Evolutionary conservation across 305 asterid species (phyloP).

Genomic region (Fraxinus greggii): DNA sequence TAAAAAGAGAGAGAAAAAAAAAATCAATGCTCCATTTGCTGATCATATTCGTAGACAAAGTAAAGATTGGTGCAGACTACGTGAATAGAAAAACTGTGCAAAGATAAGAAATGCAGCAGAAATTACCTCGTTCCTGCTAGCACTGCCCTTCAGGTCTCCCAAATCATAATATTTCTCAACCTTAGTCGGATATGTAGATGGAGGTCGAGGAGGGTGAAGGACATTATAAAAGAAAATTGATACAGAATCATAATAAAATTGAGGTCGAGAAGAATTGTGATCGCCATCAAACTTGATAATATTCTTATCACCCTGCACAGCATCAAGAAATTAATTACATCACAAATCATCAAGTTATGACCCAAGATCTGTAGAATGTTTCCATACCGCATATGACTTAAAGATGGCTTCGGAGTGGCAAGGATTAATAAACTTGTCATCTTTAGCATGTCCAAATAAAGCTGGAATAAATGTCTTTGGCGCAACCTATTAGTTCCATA

Average conservation of each 20-base stretch:
- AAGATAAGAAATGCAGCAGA: conserved; percentile 11
- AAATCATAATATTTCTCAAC: conserved; percentile 77
- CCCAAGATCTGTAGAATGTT: conserved; percentile 22
- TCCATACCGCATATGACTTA: conserved; percentile 65
- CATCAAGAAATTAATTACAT: conserved; percentile 12
- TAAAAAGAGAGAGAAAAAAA: not conserved
- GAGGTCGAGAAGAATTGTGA: conserved; percentile 96
- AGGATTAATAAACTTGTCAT: conserved; percentile 82
- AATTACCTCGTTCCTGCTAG: conserved; percentile 78
- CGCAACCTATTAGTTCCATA: conserved; percentile 64
- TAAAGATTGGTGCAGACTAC: not conserved
- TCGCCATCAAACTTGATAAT: conserved; percentile 95
- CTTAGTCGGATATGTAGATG: conserved; percentile 54
- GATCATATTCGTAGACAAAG: not conserved
- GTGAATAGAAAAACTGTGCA: not conserved
- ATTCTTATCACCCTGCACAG: conserved; percentile 89
- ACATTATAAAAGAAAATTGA: conserved; percentile 87
- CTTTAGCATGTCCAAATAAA: conserved; percentile 92
- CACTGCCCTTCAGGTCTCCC: conserved; percentile 67
- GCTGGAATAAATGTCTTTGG: conserved; percentile 88
- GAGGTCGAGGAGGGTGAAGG: conserved; percentile 82
- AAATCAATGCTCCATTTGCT: not conserved
- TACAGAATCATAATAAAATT: conserved; percentile 88
- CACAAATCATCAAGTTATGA: conserved; percentile 20
- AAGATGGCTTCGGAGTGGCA: conserved; percentile 81